phyloP scores from a whole-genome alignment of 208 protist genomes.

The Leishmania guyanensis region DNA sequence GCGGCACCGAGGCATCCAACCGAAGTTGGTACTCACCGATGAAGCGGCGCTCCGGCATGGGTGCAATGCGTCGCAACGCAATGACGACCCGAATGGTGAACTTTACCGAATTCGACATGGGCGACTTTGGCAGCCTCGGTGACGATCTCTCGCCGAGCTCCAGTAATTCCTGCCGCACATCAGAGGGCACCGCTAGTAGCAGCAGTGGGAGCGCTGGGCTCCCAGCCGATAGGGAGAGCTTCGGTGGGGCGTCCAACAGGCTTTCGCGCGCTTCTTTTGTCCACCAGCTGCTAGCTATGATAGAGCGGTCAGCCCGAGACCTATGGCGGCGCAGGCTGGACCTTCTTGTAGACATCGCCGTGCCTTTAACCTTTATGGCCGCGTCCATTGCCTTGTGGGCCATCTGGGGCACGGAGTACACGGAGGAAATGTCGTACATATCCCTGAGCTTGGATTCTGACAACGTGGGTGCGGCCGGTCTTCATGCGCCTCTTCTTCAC shows the following conservation, averaged over 20 bases:
- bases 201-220: neutral
- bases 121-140: neutral
- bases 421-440: slow-evolving; percentile 14
- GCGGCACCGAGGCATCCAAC: neutral
- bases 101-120: neutral
- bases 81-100: neutral
- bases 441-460: neutral
- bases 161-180: neutral
- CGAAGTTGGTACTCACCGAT: slow-evolving; percentile 25
- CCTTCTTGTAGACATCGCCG: slow-evolving; percentile 36
- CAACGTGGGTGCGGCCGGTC: slow-evolving; percentile 12
- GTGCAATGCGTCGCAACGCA: slow-evolving; percentile 17
- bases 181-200: neutral
- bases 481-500: neutral
- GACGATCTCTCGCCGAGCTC: neutral
- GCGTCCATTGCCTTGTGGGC: slow-evolving; percentile 40
- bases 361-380: slow-evolving; percentile 47
- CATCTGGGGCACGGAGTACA: slow-evolving; percentile 26
- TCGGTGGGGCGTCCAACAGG: neutral
- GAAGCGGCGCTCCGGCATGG: slow-evolving; percentile 19
- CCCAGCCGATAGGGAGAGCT: neutral
- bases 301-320: slow-evolving; percentile 33
- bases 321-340: slow-evolving; percentile 26
- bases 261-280: neutral
- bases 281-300: slow-evolving; percentile 24